phyloP scores from a whole-genome alignment of 331 rosid species.

The Malus hybrid region DNA sequence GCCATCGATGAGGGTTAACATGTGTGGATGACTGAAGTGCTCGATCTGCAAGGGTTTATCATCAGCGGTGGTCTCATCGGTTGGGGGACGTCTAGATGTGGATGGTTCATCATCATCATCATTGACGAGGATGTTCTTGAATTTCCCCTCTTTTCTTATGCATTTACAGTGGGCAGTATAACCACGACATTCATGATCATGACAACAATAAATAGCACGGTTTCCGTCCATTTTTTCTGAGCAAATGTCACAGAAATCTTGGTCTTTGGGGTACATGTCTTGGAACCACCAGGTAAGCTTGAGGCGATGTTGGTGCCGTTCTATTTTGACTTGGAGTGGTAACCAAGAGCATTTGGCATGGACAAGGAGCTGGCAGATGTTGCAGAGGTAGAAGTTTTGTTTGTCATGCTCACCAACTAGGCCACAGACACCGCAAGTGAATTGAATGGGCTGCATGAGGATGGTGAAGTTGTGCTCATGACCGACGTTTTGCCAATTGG shows the following conservation, averaged over 20 bases:
- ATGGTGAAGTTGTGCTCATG: neutral
- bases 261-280: neutral
- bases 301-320: neutral
- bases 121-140: too few species aligned
- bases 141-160: neutral
- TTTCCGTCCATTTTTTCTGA: accelerated
- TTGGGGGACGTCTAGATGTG: neutral
- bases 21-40: neutral
- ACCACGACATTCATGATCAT: neutral
- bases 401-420: too few species aligned
- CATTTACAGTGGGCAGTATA: neutral
- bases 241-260: neutral
- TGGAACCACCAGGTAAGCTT: neutral
- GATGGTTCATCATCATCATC: neutral
- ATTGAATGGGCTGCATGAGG: accelerated
- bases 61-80: neutral
- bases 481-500: neutral
- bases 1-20: neutral
- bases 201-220: neutral
- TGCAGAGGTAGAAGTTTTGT: neutral
- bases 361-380: neutral
- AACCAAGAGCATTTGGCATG: accelerated
- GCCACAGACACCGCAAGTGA: neutral
- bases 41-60: neutral
- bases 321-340: neutral